These are phyloP conservation scores for Taphrina deformans DNA, from an alignment of 1,139 yeast species.

Conservation along the genomic window DNA sequence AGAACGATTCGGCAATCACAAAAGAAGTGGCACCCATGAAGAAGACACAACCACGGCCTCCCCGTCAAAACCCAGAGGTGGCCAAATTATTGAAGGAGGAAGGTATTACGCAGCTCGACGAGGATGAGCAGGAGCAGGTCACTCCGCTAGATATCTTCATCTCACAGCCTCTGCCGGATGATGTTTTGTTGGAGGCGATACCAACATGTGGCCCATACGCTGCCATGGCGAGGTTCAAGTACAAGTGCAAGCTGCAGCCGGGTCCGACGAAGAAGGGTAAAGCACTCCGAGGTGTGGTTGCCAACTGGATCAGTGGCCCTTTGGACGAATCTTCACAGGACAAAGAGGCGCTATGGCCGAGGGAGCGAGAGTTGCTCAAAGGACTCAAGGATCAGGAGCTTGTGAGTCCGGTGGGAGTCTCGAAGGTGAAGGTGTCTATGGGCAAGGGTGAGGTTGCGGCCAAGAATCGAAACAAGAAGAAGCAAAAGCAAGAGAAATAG, in stretches of 20 bases:
- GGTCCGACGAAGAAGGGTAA: conserved; percentile 90
- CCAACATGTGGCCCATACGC: conserved; percentile 96
- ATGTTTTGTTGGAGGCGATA: conserved; percentile 59
- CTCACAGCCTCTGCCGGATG: conserved; percentile 47
- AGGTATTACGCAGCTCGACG: conserved; percentile 45
- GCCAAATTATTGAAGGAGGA: conserved; percentile 41
- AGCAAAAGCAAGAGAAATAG: not conserved
- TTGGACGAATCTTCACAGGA: conserved; percentile 56
- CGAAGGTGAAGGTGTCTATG: conserved; percentile 42
- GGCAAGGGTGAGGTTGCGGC: conserved; percentile 14
- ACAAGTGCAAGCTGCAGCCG: conserved; percentile 81
- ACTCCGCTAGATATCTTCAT: conserved; percentile 45
- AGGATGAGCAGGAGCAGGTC: conserved; percentile 42
- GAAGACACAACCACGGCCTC: conserved; percentile 37
- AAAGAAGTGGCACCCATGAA: conserved; percentile 40
- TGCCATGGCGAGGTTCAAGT: conserved; percentile 69
- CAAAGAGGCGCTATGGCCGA: conserved; percentile 65
- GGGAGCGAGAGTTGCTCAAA: conserved; percentile 61
- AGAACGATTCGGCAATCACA: conserved; percentile 42
- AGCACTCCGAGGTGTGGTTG: conserved; percentile 56
- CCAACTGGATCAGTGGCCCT: conserved; percentile 59
- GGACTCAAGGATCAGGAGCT: conserved; percentile 59
- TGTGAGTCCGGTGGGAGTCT: conserved; percentile 56
- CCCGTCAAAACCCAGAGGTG: conserved; percentile 39
- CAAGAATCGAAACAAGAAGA: conserved; percentile 9